Conservation (phyloP, 129 eudicot species). For the Escallonia rubra region DNA sequence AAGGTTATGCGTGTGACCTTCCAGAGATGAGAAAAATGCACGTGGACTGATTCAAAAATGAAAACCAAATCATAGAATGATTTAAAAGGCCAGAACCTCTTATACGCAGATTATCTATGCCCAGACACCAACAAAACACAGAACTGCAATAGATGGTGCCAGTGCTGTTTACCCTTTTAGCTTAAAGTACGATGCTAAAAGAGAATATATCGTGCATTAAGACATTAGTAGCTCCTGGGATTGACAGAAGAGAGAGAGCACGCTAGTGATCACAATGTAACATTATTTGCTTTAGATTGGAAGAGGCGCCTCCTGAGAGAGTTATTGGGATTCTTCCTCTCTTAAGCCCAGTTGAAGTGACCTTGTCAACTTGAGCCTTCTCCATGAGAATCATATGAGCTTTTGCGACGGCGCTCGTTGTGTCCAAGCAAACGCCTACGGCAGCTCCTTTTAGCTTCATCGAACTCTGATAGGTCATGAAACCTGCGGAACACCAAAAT, state of each 20-base stretch:
- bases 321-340: constrained; percentile 1
- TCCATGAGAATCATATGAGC: constrained; percentile 52
- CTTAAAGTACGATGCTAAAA: constrained; percentile 7
- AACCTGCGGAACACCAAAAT: constrained; percentile 51
- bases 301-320: constrained; percentile 13
- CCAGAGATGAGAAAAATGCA: too few species aligned
- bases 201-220: neutral
- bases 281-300: constrained; percentile 21
- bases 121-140: neutral
- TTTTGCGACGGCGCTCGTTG: constrained; percentile 82
- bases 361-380: constrained; percentile 39
- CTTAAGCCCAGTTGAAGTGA: neutral
- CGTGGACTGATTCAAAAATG: too few species aligned
- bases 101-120: too few species aligned
- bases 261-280: constrained; percentile 17
- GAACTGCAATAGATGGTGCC: neutral
- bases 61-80: too few species aligned
- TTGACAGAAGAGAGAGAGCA: constrained; percentile 98
- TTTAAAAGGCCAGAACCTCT: too few species aligned
- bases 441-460: constrained; percentile 85
- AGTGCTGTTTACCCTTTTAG: neutral
- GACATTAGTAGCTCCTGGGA: constrained; percentile 10
- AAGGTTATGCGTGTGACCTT: too few species aligned
- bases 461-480: constrained; percentile 79
- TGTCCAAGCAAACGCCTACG: constrained; percentile 91